Conservation (phyloP, 306 rosid species). For the Delonix regia region DNA sequence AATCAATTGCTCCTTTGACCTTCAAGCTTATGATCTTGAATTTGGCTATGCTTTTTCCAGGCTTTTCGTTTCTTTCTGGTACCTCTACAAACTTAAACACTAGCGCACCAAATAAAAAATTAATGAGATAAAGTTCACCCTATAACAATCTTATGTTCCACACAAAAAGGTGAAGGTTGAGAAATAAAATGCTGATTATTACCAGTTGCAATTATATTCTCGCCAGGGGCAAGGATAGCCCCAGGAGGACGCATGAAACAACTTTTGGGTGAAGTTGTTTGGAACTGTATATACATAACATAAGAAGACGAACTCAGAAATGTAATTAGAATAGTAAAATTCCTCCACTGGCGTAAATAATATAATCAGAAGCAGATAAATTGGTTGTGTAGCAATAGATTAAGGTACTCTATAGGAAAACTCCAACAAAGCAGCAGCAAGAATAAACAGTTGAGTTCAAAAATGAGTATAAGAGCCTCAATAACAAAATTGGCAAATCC, state of each 20-base stretch:
- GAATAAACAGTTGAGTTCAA: slow-evolving; percentile 18
- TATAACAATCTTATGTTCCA: not conserved
- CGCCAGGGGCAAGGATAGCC: slow-evolving; percentile 90
- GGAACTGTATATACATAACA: slow-evolving; percentile 57
- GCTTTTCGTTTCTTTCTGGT: slow-evolving; percentile 89
- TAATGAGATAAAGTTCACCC: slow-evolving; percentile 8
- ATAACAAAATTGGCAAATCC: slow-evolving; percentile 14
- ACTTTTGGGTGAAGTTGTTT: slow-evolving; percentile 97
- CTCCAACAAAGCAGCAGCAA: slow-evolving; percentile 18
- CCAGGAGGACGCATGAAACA: slow-evolving; percentile 99
- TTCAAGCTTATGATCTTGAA: slow-evolving; percentile 98
- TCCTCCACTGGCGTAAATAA: not conserved
- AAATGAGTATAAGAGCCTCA: not conserved
- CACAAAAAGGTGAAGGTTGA: slow-evolving; percentile 1
- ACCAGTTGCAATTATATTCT: slow-evolving; percentile 95
- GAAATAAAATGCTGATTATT: slow-evolving; percentile 24
- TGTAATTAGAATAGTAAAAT: slow-evolving; percentile 30
- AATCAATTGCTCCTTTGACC: slow-evolving; percentile 86
- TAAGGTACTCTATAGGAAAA: slow-evolving; percentile 9
- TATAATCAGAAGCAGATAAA: not conserved
- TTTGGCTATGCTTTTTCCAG: slow-evolving; percentile 79
- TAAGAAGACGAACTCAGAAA: slow-evolving; percentile 23
- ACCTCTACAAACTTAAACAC: slow-evolving; percentile 95
- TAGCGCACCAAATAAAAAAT: slow-evolving; percentile 39
- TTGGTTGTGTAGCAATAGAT: not conserved